Evolutionary conservation across 1,284 basidiomycete species (phyloP).

Genomic region (Ceratobasidium papillatum): DNA sequence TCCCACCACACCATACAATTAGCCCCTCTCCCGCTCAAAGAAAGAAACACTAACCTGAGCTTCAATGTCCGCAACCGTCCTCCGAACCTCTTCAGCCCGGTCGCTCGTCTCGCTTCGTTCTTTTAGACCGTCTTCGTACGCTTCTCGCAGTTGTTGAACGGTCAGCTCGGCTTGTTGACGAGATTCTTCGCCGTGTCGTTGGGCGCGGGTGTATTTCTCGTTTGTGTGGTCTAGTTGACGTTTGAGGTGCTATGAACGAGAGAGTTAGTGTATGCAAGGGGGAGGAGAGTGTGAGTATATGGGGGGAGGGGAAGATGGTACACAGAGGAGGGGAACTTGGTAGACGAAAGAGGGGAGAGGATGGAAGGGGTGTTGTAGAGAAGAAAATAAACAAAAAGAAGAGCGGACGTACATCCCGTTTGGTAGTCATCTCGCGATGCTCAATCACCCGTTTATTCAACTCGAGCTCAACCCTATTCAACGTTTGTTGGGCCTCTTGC

Average conservation of each 20-base stretch:
- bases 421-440: conserved; percentile 35
- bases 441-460: conserved; percentile 31
- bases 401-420: conserved; percentile 25
- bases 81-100: conserved; percentile 23
- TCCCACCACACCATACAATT: neutral
- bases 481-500: conserved; percentile 20
- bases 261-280: neutral
- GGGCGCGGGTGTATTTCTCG: conserved; percentile 22
- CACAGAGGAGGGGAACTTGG: neutral
- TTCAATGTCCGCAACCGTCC: conserved; percentile 25
- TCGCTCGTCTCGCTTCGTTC: conserved; percentile 34
- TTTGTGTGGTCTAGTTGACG: conserved; percentile 22
- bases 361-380: neutral
- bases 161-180: conserved; percentile 21
- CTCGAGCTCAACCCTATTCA: conserved; percentile 16
- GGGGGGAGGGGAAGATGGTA: too few species aligned
- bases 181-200: conserved; percentile 31
- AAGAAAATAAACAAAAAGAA: neutral
- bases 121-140: conserved; percentile 7
- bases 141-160: conserved; percentile 20
- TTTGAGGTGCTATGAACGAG: conserved; percentile 2
- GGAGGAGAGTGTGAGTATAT: too few species aligned
- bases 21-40: neutral
- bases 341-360: neutral
- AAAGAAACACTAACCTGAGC: conserved; percentile 12